A percentile compares a stretch with the other conserved stretches of the same genome.
Evolutionary conservation across 257 asterid genomes (phyloP).

Genomic region (Craterostigma plantagineum): DNA sequence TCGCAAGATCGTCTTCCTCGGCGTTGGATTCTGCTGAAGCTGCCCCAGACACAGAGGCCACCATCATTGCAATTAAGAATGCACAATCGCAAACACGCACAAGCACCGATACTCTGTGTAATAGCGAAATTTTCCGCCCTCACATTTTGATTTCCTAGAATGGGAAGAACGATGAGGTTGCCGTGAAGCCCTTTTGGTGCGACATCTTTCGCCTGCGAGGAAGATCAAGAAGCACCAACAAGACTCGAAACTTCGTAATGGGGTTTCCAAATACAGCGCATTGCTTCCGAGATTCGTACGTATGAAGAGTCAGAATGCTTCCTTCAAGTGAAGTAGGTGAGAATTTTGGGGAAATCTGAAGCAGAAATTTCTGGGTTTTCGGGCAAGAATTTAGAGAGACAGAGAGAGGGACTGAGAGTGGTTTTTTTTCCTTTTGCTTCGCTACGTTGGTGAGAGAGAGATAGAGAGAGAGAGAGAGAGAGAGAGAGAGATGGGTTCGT

Average conservation of each 20-base stretch:
- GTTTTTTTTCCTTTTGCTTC: too few species aligned
- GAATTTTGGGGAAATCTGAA: slow-evolving; percentile 10
- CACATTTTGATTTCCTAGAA: slow-evolving; percentile 29
- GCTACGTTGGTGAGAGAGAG: slow-evolving; percentile 6
- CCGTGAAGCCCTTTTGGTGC: slow-evolving; percentile 23
- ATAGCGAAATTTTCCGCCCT: slow-evolving; percentile 18
- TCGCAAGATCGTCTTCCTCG: slow-evolving; percentile 28
- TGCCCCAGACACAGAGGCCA: slow-evolving; percentile 78
- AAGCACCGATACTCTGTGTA: not conserved
- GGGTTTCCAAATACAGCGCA: slow-evolving; percentile 23
- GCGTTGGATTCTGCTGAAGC: slow-evolving; percentile 45
- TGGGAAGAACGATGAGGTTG: slow-evolving; percentile 19
- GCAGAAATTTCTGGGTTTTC: slow-evolving; percentile 13
- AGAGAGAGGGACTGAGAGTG: slow-evolving; percentile 13
- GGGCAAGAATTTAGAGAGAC: slow-evolving; percentile 23
- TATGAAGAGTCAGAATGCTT: slow-evolving; percentile 1
- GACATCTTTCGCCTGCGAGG: slow-evolving; percentile 21
- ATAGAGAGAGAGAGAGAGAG: too few species aligned
- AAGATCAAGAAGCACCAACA: slow-evolving; percentile 39
- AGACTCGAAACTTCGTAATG: slow-evolving; percentile 23
- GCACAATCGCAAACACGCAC: slow-evolving; percentile 11
- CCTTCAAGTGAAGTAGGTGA: slow-evolving; percentile 6
- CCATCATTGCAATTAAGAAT: slow-evolving; percentile 41
- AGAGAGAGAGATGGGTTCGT: too few species aligned
- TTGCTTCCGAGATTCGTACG: slow-evolving; percentile 12